Conservation (phyloP, 441 rosid genomes). For the Arabidopsis hybrid region DNA sequence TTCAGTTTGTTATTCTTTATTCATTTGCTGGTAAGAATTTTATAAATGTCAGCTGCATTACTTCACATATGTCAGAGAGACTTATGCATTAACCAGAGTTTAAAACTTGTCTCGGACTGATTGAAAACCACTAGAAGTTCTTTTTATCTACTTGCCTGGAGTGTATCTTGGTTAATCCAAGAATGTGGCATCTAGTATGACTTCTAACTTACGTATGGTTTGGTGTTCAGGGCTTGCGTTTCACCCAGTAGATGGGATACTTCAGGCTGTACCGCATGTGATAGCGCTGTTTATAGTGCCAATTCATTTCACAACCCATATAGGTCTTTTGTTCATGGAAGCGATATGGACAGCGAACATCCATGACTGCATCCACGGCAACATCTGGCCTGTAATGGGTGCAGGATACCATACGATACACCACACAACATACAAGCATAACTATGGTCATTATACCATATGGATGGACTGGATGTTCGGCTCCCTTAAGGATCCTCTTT, state of each 20-base stretch:
- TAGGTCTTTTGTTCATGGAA: conserved; percentile 79
- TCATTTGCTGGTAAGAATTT: too few species aligned
- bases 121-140: neutral
- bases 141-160: neutral
- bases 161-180: neutral
- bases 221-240: conserved; percentile 79
- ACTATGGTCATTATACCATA: conserved; percentile 94
- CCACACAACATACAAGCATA: conserved; percentile 90
- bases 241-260: conserved; percentile 94
- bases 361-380: conserved; percentile 88
- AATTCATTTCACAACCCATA: conserved; percentile 75
- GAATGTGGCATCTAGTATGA: conserved; percentile 12
- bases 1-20: neutral
- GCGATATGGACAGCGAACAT: conserved; percentile 92
- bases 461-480: conserved; percentile 99
- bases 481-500: conserved; percentile 75
- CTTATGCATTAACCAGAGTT: neutral
- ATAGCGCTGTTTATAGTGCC: conserved; percentile 79
- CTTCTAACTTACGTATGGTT: conserved; percentile 1
- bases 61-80: conserved; percentile 2
- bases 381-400: conserved; percentile 92
- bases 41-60: neutral
- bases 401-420: conserved; percentile 99
- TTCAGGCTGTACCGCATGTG: conserved; percentile 92
- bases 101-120: neutral